phyloP scores from a whole-genome alignment of 2,329 filamentous ascomycete species.

The Onygenales sp. region DNA sequence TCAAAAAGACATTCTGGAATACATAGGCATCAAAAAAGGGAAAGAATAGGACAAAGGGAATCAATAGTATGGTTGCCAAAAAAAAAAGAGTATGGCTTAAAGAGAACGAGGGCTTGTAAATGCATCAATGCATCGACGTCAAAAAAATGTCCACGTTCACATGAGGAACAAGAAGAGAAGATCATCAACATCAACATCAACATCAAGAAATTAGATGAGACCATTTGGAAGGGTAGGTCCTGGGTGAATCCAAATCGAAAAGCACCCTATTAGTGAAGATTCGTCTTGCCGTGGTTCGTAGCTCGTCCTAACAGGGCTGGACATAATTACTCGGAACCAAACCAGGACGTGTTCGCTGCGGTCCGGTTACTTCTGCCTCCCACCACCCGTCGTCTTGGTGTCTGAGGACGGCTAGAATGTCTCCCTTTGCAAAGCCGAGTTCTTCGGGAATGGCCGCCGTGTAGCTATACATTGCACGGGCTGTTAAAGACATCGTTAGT shows the following conservation, averaged over 20 bases:
- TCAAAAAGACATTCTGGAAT: background rate
- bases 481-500: constrained; percentile 39
- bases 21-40: background rate
- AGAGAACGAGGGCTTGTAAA: background rate
- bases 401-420: constrained; percentile 76
- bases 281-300: background rate
- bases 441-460: constrained; percentile 92
- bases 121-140: no score
- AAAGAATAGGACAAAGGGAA: background rate
- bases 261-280: background rate
- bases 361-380: constrained; percentile 80
- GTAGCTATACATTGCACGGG: constrained; percentile 89
- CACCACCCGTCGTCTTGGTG: constrained; percentile 99
- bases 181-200: no score
- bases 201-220: no score
- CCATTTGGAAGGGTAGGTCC: no score
- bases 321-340: constrained; percentile 60
- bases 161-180: no score
- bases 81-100: background rate
- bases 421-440: constrained; percentile 83
- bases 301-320: constrained; percentile 41
- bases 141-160: no score
- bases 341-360: constrained; percentile 36
- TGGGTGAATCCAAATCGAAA: no score
- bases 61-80: background rate